Percentiles rank a stretch among this genome's conserved stretches.
phyloP scores from a whole-genome alignment of 805 yeast species.

The Lipomyces spencermartinsiae region DNA sequence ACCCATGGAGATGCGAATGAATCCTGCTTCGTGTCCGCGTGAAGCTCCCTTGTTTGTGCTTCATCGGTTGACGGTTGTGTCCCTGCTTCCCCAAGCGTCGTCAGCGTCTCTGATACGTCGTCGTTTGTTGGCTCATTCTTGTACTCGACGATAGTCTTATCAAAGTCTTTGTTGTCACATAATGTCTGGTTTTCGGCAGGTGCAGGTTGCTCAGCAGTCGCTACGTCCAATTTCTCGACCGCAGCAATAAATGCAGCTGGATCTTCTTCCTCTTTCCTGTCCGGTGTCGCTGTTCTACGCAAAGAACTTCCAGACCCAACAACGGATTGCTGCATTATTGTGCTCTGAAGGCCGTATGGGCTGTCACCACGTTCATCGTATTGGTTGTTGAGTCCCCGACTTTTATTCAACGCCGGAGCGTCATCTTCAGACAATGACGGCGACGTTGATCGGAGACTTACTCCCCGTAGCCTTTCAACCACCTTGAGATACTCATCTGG shows the following conservation, averaged over 20 bases:
- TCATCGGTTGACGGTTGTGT: neutral
- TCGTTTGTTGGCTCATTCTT: neutral
- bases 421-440: neutral
- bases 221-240: neutral
- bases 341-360: conserved; percentile 6
- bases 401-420: neutral
- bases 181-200: neutral
- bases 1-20: conserved; percentile 6
- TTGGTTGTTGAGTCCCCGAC: neutral
- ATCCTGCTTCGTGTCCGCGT: neutral
- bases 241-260: conserved; percentile 21
- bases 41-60: neutral
- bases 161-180: neutral
- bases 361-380: neutral
- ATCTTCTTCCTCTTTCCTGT: conserved; percentile 23
- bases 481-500: conserved; percentile 16
- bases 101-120: neutral
- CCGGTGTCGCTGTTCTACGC: conserved; percentile 7
- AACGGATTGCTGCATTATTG: conserved; percentile 1
- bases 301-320: neutral
- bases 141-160: neutral
- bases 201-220: neutral
- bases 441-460: neutral
- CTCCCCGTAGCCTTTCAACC: conserved; percentile 8
- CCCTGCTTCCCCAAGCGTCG: neutral